Conservation (phyloP, 345 rosid species). For the Gossypium raimondii region DNA sequence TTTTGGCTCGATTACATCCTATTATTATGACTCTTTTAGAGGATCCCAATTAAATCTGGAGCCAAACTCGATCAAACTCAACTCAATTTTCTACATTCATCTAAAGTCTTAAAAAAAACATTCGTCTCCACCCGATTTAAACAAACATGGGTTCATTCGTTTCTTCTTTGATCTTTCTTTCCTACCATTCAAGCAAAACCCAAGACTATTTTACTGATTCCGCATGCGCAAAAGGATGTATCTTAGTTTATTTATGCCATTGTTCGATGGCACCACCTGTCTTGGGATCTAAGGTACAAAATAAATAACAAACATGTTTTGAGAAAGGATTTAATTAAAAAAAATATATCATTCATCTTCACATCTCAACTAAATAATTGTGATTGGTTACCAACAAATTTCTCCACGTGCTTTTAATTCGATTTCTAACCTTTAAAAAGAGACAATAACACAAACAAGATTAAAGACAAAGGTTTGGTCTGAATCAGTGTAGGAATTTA, state of each 20-base stretch:
- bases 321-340: not conserved
- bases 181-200: not conserved
- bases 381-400: not conserved
- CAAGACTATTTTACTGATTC: not conserved
- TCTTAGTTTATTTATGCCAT: not conserved
- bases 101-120: no score
- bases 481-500: constrained; percentile 4
- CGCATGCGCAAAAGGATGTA: not conserved
- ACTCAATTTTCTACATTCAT: no score
- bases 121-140: no score
- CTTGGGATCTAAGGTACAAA: constrained; percentile 9
- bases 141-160: no score
- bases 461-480: constrained; percentile 10
- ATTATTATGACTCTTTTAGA: no score
- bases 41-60: no score
- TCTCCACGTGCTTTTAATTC: not conserved
- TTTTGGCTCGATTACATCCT: no score
- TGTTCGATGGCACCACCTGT: not conserved
- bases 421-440: not conserved
- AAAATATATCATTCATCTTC: not conserved
- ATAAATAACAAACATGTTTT: not conserved
- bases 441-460: not conserved
- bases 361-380: not conserved
- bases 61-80: no score
- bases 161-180: no score